These are phyloP conservation scores for Cucumis melo DNA, from an alignment of 306 rosid species.

Conservation along the genomic window DNA sequence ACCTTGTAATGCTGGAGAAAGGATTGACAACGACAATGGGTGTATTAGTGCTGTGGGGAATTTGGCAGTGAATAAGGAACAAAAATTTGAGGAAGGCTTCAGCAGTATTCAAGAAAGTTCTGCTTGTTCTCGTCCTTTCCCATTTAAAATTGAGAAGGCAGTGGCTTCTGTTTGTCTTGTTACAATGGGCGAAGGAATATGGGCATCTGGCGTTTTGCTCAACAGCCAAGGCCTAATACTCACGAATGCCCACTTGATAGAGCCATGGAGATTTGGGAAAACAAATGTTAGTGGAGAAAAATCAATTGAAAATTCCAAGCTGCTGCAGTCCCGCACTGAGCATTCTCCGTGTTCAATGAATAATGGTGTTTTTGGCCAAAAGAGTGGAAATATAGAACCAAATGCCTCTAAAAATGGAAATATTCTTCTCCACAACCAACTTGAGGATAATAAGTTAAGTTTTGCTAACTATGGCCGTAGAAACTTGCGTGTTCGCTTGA, in stretches of 20 bases:
- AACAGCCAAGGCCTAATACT: slow-evolving; percentile 74
- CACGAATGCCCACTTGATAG: slow-evolving; percentile 86
- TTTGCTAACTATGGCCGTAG: slow-evolving; percentile 23
- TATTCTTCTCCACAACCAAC: slow-evolving; percentile 14
- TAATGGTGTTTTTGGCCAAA: slow-evolving; percentile 18
- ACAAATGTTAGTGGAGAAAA: slow-evolving; percentile 30
- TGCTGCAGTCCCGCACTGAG: slow-evolving; percentile 12
- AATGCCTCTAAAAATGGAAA: slow-evolving; percentile 9
- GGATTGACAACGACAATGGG: slow-evolving; percentile 21
- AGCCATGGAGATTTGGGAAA: slow-evolving; percentile 89
- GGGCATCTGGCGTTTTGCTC: slow-evolving; percentile 88
- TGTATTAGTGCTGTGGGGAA: slow-evolving; percentile 19
- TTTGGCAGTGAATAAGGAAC: slow-evolving; percentile 10
- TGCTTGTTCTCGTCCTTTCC: slow-evolving; percentile 21
- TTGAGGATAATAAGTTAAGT: slow-evolving; percentile 17
- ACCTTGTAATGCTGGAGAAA: slow-evolving; percentile 28
- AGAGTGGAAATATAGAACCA: slow-evolving; percentile 14
- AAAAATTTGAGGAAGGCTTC: slow-evolving; percentile 16
- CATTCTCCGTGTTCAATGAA: slow-evolving; percentile 14
- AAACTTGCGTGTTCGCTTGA: slow-evolving; percentile 64
- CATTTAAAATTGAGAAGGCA: slow-evolving; percentile 52
- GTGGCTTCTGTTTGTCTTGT: slow-evolving; percentile 72
- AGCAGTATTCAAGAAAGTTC: slow-evolving; percentile 11
- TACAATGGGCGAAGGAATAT: slow-evolving; percentile 69
- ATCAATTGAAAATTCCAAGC: slow-evolving; percentile 19